Conservation (phyloP, 192 early-diverging fungal species). For the Coemansia sp. region DNA sequence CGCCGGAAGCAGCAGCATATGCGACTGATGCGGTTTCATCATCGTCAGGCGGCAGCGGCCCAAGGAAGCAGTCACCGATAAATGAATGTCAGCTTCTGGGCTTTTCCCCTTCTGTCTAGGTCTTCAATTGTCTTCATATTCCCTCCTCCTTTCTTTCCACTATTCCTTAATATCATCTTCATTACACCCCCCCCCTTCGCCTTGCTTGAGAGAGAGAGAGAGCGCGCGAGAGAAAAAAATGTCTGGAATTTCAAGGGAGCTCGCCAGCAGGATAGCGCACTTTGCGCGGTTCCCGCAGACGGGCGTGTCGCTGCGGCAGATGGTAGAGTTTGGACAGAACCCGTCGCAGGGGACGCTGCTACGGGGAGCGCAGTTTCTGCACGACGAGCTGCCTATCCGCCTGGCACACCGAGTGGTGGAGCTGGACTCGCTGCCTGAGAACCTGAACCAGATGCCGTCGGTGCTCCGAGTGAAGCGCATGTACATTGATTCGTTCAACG, state of each 20-base stretch:
- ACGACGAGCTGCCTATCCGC: constrained; percentile 92
- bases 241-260: constrained; percentile 57
- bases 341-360: constrained; percentile 76
- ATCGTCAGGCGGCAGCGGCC: too few relatives aligned
- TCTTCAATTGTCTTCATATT: not conserved
- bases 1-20: not conserved
- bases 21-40: not conserved
- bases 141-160: not conserved
- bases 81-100: not conserved
- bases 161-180: not conserved
- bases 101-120: not conserved
- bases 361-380: constrained; percentile 78
- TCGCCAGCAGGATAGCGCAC: constrained; percentile 74
- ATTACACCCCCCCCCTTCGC: not conserved
- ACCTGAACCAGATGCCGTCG: constrained; percentile 87
- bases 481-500: constrained; percentile 92
- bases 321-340: constrained; percentile 94
- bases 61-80: constrained; percentile 5
- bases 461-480: constrained; percentile 91
- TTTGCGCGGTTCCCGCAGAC: constrained; percentile 90
- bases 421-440: constrained; percentile 86
- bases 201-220: too few relatives aligned
- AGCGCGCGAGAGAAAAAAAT: too few relatives aligned
- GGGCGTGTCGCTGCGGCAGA: constrained; percentile 89
- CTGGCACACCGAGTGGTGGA: constrained; percentile 94